A percentile compares a stretch with the other conserved stretches of the same genome.
Conservation (phyloP, 1,284 basidiomycete species). For the Heterobasidion annosum region DNA sequence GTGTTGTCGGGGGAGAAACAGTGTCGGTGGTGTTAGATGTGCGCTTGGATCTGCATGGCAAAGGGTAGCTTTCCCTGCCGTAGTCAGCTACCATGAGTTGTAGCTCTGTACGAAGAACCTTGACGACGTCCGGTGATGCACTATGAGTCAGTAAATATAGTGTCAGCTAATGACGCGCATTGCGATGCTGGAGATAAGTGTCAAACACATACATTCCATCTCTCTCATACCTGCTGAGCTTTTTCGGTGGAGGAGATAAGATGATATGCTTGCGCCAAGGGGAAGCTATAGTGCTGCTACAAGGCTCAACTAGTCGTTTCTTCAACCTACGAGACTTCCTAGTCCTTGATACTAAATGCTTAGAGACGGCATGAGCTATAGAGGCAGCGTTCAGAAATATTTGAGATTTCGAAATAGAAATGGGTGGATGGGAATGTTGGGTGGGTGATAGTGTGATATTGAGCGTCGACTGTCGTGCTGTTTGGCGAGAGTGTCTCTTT, state of each 20-base stretch:
- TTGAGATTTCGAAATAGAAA: not conserved
- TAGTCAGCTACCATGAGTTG: not conserved
- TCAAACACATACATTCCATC: not conserved
- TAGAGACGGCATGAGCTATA: not conserved
- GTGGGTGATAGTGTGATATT: not conserved
- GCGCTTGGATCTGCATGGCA: not conserved
- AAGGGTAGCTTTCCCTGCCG: not conserved
- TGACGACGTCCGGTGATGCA: not conserved
- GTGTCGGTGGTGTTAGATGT: not conserved
- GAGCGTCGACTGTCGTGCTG: slow-evolving; percentile 5
- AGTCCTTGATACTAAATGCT: slow-evolving; percentile 6
- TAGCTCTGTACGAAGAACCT: not conserved
- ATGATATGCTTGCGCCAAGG: not conserved
- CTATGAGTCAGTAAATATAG: not conserved
- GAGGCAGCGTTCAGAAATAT: not conserved
- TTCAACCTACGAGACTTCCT: slow-evolving; percentile 9
- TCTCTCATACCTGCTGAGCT: not conserved
- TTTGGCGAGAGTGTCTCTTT: slow-evolving; percentile 8
- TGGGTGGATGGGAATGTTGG: not conserved
- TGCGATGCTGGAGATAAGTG: too few relatives aligned
- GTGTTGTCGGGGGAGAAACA: not conserved
- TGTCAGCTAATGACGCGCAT: too few relatives aligned
- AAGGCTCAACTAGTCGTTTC: slow-evolving; percentile 8
- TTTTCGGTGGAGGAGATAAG: not conserved
- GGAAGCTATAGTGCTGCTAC: not conserved